phyloP scores from a whole-genome alignment of 768 basidiomycete species.

The Tephrocybe rancida region DNA sequence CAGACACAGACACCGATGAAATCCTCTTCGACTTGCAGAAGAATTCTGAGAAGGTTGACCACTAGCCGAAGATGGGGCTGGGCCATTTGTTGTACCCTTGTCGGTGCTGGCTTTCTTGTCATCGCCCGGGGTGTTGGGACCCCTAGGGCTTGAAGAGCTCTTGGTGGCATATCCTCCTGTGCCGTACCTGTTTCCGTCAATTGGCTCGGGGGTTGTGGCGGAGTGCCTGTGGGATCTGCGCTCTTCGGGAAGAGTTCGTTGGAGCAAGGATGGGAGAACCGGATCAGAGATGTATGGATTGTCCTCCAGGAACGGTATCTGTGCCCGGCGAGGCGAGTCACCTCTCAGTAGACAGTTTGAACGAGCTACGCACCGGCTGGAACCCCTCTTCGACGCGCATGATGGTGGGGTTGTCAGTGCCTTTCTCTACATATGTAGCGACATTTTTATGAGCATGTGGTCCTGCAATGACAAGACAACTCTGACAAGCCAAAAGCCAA shows the following conservation, averaged over 20 bases:
- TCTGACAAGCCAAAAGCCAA: neutral
- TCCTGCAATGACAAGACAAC: neutral
- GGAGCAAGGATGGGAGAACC: conserved; percentile 61
- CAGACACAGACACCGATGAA: neutral
- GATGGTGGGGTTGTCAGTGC: neutral
- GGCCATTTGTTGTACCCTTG: too few relatives aligned
- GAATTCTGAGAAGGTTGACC: neutral
- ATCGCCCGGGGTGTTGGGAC: too few relatives aligned
- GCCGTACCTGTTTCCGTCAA: too few relatives aligned
- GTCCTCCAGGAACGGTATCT: conserved; percentile 57
- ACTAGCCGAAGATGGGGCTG: too few relatives aligned
- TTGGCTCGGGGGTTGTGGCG: too few relatives aligned
- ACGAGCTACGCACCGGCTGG: conserved; percentile 44
- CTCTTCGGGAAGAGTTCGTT: conserved; percentile 54
- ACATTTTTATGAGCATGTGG: neutral
- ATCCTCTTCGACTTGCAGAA: neutral
- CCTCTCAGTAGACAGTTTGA: neutral
- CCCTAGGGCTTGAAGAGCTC: too few relatives aligned
- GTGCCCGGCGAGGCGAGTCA: neutral
- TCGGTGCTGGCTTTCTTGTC: too few relatives aligned
- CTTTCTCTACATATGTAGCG: neutral
- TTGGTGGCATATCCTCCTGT: too few relatives aligned
- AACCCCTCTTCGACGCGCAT: conserved; percentile 75
- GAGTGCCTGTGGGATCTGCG: conserved; percentile 13
- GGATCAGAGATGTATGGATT: conserved; percentile 67